A percentile compares a stretch with the other conserved stretches of the same genome.
Evolutionary conservation across 2,329 filamentous ascomycete species (phyloP).

Genomic region (Pseudogymnoascus sp.): DNA sequence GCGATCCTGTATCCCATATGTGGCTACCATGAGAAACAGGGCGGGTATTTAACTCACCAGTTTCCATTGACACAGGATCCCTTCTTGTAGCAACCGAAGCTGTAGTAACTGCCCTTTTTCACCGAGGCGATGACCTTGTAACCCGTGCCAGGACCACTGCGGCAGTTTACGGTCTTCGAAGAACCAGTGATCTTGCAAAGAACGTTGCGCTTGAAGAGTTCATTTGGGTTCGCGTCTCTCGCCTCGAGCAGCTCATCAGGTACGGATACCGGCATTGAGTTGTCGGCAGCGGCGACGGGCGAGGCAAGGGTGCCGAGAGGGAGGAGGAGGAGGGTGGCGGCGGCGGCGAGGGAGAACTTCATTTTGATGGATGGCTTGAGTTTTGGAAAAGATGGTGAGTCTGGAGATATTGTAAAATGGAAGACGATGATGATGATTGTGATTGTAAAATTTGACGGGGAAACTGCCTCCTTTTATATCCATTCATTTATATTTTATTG

Average conservation of each 20-base stretch:
- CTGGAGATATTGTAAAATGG: neutral
- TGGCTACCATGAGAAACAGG: neutral
- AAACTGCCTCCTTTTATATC: neutral
- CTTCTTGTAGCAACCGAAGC: neutral
- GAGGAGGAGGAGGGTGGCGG: neutral
- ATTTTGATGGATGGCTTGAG: neutral
- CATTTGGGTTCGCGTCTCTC: neutral
- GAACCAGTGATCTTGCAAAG: neutral
- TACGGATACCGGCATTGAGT: neutral
- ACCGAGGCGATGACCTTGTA: neutral
- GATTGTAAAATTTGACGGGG: neutral
- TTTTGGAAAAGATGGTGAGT: neutral
- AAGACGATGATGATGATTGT: neutral
- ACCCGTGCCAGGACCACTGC: neutral
- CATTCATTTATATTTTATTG: neutral
- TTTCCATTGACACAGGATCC: neutral
- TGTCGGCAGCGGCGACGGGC: neutral
- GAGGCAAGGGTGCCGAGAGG: neutral
- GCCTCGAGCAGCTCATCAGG: neutral
- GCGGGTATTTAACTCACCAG: neutral
- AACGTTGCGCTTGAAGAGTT: neutral
- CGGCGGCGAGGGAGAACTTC: neutral
- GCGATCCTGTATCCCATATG: neutral
- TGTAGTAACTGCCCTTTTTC: neutral
- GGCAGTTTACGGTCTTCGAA: neutral